These are phyloP conservation scores for Agaricus subrufescens DNA, from an alignment of 768 basidiomycete genomes.

Conservation along the genomic window DNA sequence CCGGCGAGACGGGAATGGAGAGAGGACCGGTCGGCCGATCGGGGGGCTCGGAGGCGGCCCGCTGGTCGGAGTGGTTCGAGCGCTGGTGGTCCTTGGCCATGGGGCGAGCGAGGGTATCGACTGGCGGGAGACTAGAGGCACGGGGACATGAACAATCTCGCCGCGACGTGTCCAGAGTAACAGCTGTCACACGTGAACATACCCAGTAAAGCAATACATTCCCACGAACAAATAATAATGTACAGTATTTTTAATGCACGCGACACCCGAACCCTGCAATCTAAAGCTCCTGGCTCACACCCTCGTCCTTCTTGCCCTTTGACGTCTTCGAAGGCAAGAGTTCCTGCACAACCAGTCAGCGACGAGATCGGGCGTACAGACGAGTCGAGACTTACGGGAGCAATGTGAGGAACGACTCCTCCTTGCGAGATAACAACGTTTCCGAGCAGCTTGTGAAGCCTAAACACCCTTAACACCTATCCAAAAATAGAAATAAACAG, in stretches of 20 bases:
- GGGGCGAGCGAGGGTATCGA: neutral
- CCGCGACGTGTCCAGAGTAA: slow-evolving; percentile 7
- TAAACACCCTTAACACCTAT: slow-evolving; percentile 18
- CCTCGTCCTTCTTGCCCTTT: slow-evolving; percentile 23
- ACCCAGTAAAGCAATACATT: neutral
- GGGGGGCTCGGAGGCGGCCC: slow-evolving; percentile 16
- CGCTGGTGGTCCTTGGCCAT: slow-evolving; percentile 8
- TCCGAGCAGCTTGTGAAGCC: slow-evolving; percentile 78
- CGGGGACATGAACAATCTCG: neutral
- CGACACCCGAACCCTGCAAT: neutral
- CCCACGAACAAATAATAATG: slow-evolving; percentile 10
- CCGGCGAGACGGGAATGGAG: slow-evolving; percentile 37
- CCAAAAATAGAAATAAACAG: neutral
- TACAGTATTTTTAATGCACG: slow-evolving; percentile 10
- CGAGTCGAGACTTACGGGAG: slow-evolving; percentile 21
- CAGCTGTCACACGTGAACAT: neutral
- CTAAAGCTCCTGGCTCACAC: slow-evolving; percentile 13
- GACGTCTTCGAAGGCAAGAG: slow-evolving; percentile 35
- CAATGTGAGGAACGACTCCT: slow-evolving; percentile 49
- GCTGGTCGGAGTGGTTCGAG: neutral
- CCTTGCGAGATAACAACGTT: slow-evolving; percentile 88
- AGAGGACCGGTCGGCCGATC: slow-evolving; percentile 54
- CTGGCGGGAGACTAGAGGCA: neutral
- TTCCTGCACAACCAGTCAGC: slow-evolving; percentile 23
- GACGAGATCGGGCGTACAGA: neutral